Percentiles rank a stretch among this genome's conserved stretches.
Conservation (phyloP, 176 grass and related monocot species). For the Phragmites australis region DNA sequence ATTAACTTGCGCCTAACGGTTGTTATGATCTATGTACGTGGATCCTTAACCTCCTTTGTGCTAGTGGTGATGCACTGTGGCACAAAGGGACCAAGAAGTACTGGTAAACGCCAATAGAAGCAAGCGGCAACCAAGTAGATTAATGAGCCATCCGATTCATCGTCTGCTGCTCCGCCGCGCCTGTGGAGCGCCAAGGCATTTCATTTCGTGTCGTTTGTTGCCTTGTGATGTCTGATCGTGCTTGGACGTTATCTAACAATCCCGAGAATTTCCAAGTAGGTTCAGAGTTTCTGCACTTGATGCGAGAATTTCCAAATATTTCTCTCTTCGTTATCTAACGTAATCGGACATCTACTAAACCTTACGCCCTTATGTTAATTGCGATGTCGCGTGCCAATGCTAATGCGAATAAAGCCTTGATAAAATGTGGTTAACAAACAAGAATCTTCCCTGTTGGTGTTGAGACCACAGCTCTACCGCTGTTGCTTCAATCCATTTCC, state of each 20-base stretch:
- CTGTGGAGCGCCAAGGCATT: no score
- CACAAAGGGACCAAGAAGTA: neutral
- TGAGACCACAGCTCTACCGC: neutral
- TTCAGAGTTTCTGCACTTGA: neutral
- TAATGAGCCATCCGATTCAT: neutral
- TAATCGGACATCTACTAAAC: neutral
- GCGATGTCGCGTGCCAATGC: neutral
- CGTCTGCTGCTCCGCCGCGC: no score
- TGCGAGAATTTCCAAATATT: neutral
- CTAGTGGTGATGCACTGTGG: neutral
- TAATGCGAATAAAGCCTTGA: neutral
- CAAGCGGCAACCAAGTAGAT: no score
- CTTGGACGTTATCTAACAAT: neutral
- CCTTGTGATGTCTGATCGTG: neutral
- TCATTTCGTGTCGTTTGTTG: neutral
- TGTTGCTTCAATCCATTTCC: neutral
- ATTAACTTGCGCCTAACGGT: neutral
- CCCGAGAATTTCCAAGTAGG: no score
- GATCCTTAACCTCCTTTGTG: neutral
- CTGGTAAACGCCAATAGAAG: neutral
- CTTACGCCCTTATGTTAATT: neutral
- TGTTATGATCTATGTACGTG: neutral
- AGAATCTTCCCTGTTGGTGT: neutral
- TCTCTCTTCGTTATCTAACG: neutral
- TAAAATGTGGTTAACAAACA: neutral